Evolutionary conservation across 2,329 filamentous ascomycete genomes (phyloP).

Genomic region (Cercospora sp.): DNA sequence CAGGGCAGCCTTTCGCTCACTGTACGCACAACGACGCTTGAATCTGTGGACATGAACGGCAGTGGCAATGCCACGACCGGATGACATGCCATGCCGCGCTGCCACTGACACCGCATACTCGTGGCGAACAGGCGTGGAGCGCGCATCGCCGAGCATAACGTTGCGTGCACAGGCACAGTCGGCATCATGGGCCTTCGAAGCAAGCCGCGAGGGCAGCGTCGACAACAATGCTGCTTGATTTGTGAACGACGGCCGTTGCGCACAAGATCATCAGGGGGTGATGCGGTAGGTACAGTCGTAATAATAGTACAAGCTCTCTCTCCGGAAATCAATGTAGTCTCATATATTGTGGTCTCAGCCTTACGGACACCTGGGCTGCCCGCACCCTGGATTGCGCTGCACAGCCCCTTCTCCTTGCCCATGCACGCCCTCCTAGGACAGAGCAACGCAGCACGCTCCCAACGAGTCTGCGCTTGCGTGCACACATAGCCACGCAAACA

Average conservation of each 20-base stretch:
- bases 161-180: not conserved
- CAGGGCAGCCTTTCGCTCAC: not conserved
- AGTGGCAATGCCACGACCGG: not conserved
- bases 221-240: not conserved
- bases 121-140: not conserved
- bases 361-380: not conserved
- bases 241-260: not conserved
- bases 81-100: not conserved
- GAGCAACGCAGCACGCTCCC: not conserved
- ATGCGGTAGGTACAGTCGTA: not conserved
- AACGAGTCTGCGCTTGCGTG: not conserved
- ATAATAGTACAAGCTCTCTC: conserved; percentile 3
- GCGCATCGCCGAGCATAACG: not conserved
- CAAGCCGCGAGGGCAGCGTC: not conserved
- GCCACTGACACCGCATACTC: not conserved
- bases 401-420: conserved; percentile 10
- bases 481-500: not conserved
- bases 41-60: not conserved
- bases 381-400: conserved; percentile 2
- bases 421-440: conserved; percentile 2
- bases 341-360: conserved; percentile 2
- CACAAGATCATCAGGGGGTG: not conserved
- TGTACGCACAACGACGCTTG: not conserved
- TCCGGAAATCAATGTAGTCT: conserved; percentile 4
- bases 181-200: not conserved